phyloP scores from a whole-genome alignment of 495 filamentous ascomycete genomes.

The Aspergillus funiculosus region DNA sequence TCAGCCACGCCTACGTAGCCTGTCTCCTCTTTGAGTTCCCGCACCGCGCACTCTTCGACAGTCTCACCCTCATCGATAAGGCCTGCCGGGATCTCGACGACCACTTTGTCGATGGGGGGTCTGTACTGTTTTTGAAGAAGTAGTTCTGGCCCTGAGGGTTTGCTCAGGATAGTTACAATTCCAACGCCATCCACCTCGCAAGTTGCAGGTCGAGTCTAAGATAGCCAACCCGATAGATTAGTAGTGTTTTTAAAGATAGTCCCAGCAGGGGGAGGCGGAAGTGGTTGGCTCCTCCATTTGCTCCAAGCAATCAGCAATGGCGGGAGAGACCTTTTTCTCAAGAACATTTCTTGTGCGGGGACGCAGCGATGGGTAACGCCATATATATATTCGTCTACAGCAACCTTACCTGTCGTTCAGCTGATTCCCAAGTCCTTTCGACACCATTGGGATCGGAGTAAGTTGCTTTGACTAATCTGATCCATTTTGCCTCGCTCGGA shows the following conservation, averaged over 20 bases:
- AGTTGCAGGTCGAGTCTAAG: constrained; percentile 56
- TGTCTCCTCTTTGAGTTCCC: constrained; percentile 93
- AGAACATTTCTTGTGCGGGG: no score
- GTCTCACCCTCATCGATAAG: constrained; percentile 79
- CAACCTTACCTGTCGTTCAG: constrained; percentile 55
- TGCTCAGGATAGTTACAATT: constrained; percentile 80
- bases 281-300: background rate
- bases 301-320: background rate
- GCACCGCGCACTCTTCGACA: constrained; percentile 68
- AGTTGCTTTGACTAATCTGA: constrained; percentile 61
- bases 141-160: constrained; percentile 63
- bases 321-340: no score
- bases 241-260: no score
- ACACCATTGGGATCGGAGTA: constrained; percentile 67
- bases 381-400: background rate
- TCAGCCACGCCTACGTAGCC: constrained; percentile 72
- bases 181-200: constrained; percentile 83
- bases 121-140: constrained; percentile 85
- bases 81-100: constrained; percentile 82
- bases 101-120: constrained; percentile 70
- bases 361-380: background rate
- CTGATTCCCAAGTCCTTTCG: constrained; percentile 73
- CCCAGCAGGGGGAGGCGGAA: no score
- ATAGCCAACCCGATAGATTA: background rate
- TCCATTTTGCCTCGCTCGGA: constrained; percentile 65